Evolutionary conservation across 805 yeast genomes (phyloP).

Genomic region (Metschnikowia similis): DNA sequence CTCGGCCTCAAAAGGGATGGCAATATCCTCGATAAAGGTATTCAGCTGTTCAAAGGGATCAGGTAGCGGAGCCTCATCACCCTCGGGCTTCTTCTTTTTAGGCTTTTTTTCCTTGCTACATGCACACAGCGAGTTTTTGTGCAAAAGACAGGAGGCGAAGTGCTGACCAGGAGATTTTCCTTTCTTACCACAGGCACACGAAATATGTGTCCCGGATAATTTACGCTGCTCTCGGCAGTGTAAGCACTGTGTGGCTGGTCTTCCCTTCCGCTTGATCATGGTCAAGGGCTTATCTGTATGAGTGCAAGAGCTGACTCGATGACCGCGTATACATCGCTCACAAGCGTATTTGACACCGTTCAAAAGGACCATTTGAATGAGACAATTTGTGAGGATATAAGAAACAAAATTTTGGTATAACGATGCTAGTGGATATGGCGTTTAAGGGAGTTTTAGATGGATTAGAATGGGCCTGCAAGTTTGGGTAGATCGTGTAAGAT

Average conservation of each 20-base stretch:
- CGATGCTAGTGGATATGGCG: background rate
- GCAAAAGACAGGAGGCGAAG: constrained; percentile 35
- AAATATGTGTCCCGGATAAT: constrained; percentile 58
- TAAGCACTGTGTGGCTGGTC: constrained; percentile 89
- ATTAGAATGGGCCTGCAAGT: background rate
- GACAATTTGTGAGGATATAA: background rate
- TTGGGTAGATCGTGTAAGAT: constrained; percentile 1
- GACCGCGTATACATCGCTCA: constrained; percentile 94
- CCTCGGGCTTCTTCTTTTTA: constrained; percentile 9
- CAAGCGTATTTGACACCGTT: constrained; percentile 96
- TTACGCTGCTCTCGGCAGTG: constrained; percentile 79
- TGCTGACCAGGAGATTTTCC: constrained; percentile 39
- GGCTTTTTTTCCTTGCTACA: constrained; percentile 26
- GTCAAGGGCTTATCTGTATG: constrained; percentile 88
- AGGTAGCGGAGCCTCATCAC: background rate
- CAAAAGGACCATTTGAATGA: constrained; percentile 73
- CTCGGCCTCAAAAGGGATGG: constrained; percentile 28
- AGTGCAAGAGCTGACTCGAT: constrained; percentile 88
- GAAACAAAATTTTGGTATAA: background rate
- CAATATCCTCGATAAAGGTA: constrained; percentile 24
- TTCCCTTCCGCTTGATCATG: constrained; percentile 93
- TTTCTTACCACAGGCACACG: constrained; percentile 66
- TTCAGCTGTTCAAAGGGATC: background rate
- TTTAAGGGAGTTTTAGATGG: background rate
- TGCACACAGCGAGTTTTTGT: constrained; percentile 38